phyloP scores from a whole-genome alignment of 106 monocot genomes.

The Phalaenopsis aphrodite region DNA sequence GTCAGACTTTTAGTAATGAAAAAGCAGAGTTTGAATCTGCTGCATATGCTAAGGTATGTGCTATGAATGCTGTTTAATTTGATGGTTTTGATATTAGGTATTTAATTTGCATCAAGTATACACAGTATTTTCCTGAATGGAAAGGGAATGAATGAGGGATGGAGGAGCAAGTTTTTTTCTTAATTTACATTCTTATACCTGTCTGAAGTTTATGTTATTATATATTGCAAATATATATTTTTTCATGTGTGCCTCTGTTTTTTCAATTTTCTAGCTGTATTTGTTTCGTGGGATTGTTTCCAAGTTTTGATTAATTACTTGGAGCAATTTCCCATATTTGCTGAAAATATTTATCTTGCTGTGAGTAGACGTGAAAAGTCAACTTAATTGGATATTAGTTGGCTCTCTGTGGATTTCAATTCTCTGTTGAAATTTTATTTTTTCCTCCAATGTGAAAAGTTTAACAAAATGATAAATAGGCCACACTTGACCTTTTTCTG shows the following conservation, averaged over 20 bases:
- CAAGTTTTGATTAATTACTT: background rate
- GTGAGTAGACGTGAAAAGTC: background rate
- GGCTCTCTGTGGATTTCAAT: background rate
- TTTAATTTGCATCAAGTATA: background rate
- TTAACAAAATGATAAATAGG: no score
- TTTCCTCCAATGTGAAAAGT: no score
- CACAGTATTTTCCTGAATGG: background rate
- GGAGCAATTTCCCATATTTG: background rate
- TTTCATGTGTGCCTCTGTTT: background rate
- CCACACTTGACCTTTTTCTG: no score
- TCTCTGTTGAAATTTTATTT: no score
- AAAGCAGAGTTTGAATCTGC: conserved; percentile 75
- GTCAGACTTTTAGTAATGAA: conserved; percentile 61
- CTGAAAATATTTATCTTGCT: background rate
- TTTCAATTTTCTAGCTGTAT: background rate
- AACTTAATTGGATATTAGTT: background rate
- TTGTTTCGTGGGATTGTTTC: background rate
- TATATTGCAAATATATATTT: background rate
- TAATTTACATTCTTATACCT: background rate
- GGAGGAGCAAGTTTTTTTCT: background rate
- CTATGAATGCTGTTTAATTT: conserved; percentile 6
- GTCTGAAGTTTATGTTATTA: no score
- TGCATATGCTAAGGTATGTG: conserved; percentile 64
- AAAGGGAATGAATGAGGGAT: background rate
- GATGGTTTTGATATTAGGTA: background rate